Conservation (phyloP, 192 early-diverging fungal species). For the Gaertneriomyces semiglobifer region DNA sequence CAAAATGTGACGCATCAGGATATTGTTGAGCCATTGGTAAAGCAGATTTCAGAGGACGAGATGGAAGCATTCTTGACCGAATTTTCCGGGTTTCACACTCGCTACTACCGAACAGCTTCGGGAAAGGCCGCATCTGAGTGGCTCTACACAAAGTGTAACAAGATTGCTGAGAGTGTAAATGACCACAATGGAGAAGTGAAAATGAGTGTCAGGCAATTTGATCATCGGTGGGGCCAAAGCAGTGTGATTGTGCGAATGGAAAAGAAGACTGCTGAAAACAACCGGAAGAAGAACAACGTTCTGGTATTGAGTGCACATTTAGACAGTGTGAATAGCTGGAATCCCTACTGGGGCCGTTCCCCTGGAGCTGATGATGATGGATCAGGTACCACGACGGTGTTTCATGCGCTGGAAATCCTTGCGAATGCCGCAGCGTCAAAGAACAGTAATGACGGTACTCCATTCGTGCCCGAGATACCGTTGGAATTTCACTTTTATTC, state of each 20-base stretch:
- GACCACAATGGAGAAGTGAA: not conserved
- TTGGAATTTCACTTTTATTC: constrained; percentile 91
- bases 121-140: not conserved
- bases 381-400: constrained; percentile 78
- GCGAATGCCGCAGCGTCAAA: too few relatives aligned
- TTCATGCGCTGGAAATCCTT: constrained; percentile 53
- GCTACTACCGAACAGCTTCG: not conserved
- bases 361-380: constrained; percentile 84
- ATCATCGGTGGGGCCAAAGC: constrained; percentile 1
- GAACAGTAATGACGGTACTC: too few relatives aligned
- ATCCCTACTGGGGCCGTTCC: constrained; percentile 30
- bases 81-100: constrained; percentile 2
- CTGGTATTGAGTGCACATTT: constrained; percentile 83
- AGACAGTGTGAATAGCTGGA: constrained; percentile 52
- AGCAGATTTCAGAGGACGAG: not conserved
- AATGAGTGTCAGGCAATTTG: constrained; percentile 3
- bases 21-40: not conserved
- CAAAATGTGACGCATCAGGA: not conserved
- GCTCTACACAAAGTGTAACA: not conserved
- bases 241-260: constrained; percentile 5
- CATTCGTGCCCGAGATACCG: constrained; percentile 23
- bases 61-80: not conserved
- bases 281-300: not conserved
- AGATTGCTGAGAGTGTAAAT: not conserved
- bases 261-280: not conserved